phyloP scores from a whole-genome alignment of 768 basidiomycete species.

The Macrolepiota dolichaula region DNA sequence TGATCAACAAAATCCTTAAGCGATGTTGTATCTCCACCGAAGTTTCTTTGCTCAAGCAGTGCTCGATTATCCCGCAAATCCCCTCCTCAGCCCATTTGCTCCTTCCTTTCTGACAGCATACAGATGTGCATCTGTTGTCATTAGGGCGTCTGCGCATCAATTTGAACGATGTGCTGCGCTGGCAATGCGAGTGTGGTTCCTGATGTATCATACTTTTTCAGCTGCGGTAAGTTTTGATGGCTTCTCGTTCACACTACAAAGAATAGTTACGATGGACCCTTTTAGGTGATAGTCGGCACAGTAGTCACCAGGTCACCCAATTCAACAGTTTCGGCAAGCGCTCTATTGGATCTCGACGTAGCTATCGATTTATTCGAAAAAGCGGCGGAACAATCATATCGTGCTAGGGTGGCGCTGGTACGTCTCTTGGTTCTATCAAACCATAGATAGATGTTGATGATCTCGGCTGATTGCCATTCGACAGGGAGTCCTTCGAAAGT shows the following conservation, averaged over 20 bases:
- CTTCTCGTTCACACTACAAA: not conserved
- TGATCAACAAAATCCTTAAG: conserved; percentile 20
- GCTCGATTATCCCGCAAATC: conserved; percentile 50
- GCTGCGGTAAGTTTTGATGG: conserved; percentile 35
- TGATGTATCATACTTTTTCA: conserved; percentile 48
- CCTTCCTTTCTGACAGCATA: conserved; percentile 56
- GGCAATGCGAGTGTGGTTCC: conserved; percentile 48
- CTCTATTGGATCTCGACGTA: conserved; percentile 44
- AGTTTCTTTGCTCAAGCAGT: conserved; percentile 59
- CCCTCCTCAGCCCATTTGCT: conserved; percentile 51
- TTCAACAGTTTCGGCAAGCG: conserved; percentile 45
- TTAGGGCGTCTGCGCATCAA: conserved; percentile 46
- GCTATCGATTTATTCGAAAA: conserved; percentile 45
- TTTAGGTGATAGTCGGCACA: conserved; percentile 54
- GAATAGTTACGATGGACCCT: not conserved
- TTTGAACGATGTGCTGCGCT: conserved; percentile 45
- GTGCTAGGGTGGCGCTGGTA: conserved; percentile 46
- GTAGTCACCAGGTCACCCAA: conserved; percentile 57
- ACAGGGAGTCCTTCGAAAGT: conserved; percentile 40
- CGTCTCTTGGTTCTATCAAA: conserved; percentile 9
- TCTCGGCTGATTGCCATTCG: not conserved
- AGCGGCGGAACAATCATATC: conserved; percentile 39
- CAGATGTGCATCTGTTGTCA: conserved; percentile 47
- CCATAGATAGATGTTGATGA: not conserved
- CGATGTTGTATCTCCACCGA: conserved; percentile 52